Base-by-base conservation (phyloP, 148 eudicot species). In the Cornus kousa region DNA sequence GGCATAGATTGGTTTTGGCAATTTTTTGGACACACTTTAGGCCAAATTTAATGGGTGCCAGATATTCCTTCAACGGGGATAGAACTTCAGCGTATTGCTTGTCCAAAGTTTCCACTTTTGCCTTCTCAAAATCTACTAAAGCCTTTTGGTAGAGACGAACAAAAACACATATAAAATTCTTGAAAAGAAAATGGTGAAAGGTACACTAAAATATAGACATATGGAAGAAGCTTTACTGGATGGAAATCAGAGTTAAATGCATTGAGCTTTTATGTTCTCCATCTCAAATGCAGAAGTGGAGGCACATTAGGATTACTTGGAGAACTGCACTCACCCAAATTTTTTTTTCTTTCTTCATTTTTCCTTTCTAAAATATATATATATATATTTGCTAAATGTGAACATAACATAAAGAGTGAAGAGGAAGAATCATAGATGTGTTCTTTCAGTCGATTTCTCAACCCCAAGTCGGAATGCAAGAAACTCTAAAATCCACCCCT, bases 1-100 rank as follows among this genome's bases (percentile, higher is more conserved):
- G 76, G 73, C 79, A 22, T 46, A 73, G 83, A 39, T 82, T 83
- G 76, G 93, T 86, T 80, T 86, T 93, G n/a, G 97, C 81, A 60
- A 93, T 74, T 80, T 86, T 91, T 73, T 93, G 97, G 13, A 93
- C 91, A 73, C 91, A 91, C 73, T 91, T 93, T 46, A 93, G 87
- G 60, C 97, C 97, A 72, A 93, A 80, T 28, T 81, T 88, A 43
- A 81, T 77, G 24, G 87, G 85, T 72, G 90, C 76, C 33, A 85
- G 78, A 82, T 84, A 87, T 81, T 93, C 95, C 81, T 91, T 91
- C 80, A 93, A 72, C 19, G 95, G 93, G 78, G 91, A 86, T 80
- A 93, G 78, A 68, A 88, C 91, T 83, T 91, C 97, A 13, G 88
- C 86, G 80, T 87, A 88, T 68, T 88, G 91, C 80, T 81, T 86